Evolutionary conservation across 2,329 filamentous ascomycete genomes (phyloP).

Genomic region (Fusarium secorum): DNA sequence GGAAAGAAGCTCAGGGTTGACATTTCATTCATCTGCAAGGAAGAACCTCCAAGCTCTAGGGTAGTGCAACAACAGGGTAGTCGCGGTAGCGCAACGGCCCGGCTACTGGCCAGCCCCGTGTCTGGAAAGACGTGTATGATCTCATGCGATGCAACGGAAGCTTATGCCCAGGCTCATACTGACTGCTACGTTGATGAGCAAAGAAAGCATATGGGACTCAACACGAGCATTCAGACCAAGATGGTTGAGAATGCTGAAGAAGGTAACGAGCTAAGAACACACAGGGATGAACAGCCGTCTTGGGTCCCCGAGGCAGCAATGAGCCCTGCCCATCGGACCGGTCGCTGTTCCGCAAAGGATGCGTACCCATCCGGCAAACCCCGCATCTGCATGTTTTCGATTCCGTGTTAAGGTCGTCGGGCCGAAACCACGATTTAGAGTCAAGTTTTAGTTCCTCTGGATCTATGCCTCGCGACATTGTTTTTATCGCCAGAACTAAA

Average conservation of each 20-base stretch:
- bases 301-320: background rate
- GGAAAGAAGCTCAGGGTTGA: constrained; percentile 21
- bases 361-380: too few relatives aligned
- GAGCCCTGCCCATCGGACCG: background rate
- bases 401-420: too few relatives aligned
- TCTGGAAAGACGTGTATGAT: constrained; percentile 21
- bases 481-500: too few relatives aligned
- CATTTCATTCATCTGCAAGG: constrained; percentile 9
- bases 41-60: background rate
- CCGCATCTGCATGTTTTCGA: too few relatives aligned
- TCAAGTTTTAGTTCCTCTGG: too few relatives aligned
- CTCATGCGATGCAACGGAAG: constrained; percentile 14
- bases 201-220: constrained; percentile 17
- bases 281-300: background rate
- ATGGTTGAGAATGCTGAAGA: constrained; percentile 6
- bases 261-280: background rate
- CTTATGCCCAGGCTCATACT: constrained; percentile 10
- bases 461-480: too few relatives aligned
- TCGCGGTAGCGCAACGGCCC: constrained; percentile 1
- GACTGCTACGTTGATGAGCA: constrained; percentile 2
- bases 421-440: too few relatives aligned
- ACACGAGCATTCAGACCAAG: constrained; percentile 15
- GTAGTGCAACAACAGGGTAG: constrained; percentile 1
- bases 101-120: constrained; percentile 3
- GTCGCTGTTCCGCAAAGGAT: too few relatives aligned